Conservation (phyloP, 2,329 filamentous ascomycete genomes). For the Pyrenophora tritici-repentis region DNA sequence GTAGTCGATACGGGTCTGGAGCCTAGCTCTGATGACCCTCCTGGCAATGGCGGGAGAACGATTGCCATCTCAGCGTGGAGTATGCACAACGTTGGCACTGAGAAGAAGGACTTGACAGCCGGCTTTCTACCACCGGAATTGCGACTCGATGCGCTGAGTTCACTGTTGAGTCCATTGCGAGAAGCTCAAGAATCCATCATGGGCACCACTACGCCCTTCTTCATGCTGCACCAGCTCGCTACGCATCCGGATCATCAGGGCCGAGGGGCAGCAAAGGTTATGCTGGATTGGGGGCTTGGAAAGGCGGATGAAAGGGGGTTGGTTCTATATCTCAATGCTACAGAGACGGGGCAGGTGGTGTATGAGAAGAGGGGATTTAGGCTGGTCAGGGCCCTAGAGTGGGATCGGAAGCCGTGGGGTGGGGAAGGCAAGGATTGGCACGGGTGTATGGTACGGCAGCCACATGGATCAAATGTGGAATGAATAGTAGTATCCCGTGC, state of each 20-base stretch:
- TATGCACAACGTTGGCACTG: conserved; percentile 19
- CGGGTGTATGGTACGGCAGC: conserved; percentile 29
- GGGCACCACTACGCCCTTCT: conserved; percentile 24
- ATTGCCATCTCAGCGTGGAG: conserved; percentile 40
- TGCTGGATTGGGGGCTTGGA: conserved; percentile 48
- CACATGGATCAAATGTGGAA: not conserved
- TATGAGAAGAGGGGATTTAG: conserved; percentile 46
- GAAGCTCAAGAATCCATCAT: conserved; percentile 34
- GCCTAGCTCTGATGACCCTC: conserved; percentile 29
- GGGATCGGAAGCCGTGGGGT: conserved; percentile 36
- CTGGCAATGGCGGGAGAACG: conserved; percentile 29
- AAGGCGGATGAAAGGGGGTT: conserved; percentile 49
- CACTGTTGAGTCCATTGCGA: conserved; percentile 32
- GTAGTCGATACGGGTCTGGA: conserved; percentile 36
- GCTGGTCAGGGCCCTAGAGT: conserved; percentile 22
- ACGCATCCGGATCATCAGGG: conserved; percentile 50
- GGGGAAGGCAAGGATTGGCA: conserved; percentile 41
- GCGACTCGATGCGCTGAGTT: conserved; percentile 30
- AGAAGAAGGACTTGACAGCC: conserved; percentile 56
- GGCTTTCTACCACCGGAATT: conserved; percentile 72
- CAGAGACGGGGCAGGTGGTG: conserved; percentile 43
- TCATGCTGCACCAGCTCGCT: conserved; percentile 38
- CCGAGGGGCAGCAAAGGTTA: conserved; percentile 46
- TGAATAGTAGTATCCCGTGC: not conserved
- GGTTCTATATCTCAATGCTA: conserved; percentile 49